Base-by-base conservation (phyloP, 345 rosid species). In the Abelmoschus esculentus region DNA sequence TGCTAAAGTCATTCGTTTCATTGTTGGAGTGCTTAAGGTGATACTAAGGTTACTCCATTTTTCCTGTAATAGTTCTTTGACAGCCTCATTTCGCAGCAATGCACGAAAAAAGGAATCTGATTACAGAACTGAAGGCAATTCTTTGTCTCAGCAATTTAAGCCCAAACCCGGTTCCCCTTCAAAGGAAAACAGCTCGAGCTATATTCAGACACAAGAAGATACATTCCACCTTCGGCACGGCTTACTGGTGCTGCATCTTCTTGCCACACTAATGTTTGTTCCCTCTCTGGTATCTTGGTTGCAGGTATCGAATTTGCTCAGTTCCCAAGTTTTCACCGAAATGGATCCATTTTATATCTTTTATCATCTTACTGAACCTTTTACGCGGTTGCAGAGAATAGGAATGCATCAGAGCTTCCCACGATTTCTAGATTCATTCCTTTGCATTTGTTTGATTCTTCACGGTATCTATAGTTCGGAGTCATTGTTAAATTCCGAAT, bases 251-350 rank as follows among this genome's bases (percentile, higher is more conserved):
- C 84, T 95, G 71, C 96, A 91, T 84, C 81, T 95, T 73, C 81
- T 91, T 71, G 87, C 90, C 17, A 70, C 89, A 59, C 79, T 90
- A 72, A 95, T 95, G 99, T 86, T 95, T 66, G 89, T 81, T 52
- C 99, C 99, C 60, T 91, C 99, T 50, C 83, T 95, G 26, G 82
- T 79, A 5, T 96, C 99, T 61, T 91, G 96, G 96, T 79, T 87
- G 76, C 96, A 95, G 98, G 99, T 95, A 86, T 38, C 31, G 66
- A 13, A 74, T 36, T 69, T 56, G 7, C 32, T 15, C 22, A 22
- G 7, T 42, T 34, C 15, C 34, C 13, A 31, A 54, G 52, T 10
- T 19, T 54, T 44, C 53, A 12, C 52, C 22, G 40, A n/a, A 22
- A 18, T 42, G 32, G 11, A 32, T 36, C 18, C 18, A 3, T 53